Evolutionary conservation across 169 alveolate species (phyloP), one percentile per base, ranked within the genome.

Genomic region (Blepharisma undulans): DNA sequence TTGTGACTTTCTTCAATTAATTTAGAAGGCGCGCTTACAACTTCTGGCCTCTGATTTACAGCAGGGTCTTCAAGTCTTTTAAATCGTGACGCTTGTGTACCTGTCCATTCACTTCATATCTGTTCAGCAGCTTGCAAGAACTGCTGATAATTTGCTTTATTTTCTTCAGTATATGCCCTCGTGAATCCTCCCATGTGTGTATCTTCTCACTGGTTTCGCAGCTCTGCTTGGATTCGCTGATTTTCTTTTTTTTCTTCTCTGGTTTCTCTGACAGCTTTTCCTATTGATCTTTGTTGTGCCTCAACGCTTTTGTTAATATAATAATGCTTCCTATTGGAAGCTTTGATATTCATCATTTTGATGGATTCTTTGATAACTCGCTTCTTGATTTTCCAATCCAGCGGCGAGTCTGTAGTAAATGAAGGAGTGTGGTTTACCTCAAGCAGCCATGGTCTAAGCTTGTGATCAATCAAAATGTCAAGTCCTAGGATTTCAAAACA

Each of bases 341-440:
- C 78, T 88, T 87, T 90, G 25, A 88, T 34, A 76, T 90, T 90
- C 93, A 93, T 90, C 30, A 93, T 22, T 48, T 78, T 80, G 59
- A 90, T 87, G 22, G 89, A 34, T 30, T 72, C 89, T 72, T 22
- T 36, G 10, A 66, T 84, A 29, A 84, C 74, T 30, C n/a, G 19
- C 36, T 8, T 18, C 22, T 72, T 84, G 36, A 72, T 61, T 29
- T 33, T 71, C 74, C 90, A 74, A 89, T 93, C 95, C 34, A 95
- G 84, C 4, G 97, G 97, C 66, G 97, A 92, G 77, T 95, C 97
- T 8, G 96, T 94, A 25, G 94, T 81, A 84, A 95, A 93, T 22
- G 94, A 81, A 14, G 98, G 97, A 14, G 96, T 86, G 84, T 93
- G 95, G 93, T 96, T 96, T 12, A 95, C 96, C 92, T 96, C 98